Conservation (phyloP, 2,329 filamentous ascomycete genomes). For the Ampelomyces quisqualis region DNA sequence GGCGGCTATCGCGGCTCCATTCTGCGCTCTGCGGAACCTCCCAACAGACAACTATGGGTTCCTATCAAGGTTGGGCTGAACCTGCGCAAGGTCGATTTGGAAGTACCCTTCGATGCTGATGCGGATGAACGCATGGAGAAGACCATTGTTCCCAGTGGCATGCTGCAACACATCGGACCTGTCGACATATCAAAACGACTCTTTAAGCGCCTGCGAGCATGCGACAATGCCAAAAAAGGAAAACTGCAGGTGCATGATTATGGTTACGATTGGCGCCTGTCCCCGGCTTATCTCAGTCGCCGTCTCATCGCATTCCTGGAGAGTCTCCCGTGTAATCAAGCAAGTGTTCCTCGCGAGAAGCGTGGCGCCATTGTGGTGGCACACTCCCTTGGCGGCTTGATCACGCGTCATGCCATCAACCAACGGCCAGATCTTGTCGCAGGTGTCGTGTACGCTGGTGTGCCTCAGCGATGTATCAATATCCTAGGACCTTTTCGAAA, state of each 20-base stretch:
- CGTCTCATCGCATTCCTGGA: conserved; percentile 74
- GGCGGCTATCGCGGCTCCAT: conserved; percentile 90
- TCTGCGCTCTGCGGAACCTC: conserved; percentile 77
- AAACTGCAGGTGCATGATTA: conserved; percentile 82
- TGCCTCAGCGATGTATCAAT: conserved; percentile 84
- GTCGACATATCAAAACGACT: conserved; percentile 85
- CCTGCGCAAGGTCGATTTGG: conserved; percentile 85
- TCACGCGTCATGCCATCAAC: conserved; percentile 86
- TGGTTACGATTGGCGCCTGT: conserved; percentile 92
- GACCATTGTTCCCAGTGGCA: conserved; percentile 79
- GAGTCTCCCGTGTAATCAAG: conserved; percentile 70
- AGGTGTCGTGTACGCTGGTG: conserved; percentile 81
- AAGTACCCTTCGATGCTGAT: conserved; percentile 77
- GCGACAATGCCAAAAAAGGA: conserved; percentile 69
- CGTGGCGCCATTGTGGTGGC: conserved; percentile 79
- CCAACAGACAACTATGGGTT: conserved; percentile 88
- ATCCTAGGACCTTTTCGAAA: conserved; percentile 87
- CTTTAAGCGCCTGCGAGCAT: conserved; percentile 73
- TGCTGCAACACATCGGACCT: conserved; percentile 88
- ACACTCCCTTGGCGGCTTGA: conserved; percentile 83
- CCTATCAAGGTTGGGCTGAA: conserved; percentile 92
- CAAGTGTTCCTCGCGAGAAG: conserved; percentile 53
- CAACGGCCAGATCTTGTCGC: conserved; percentile 79
- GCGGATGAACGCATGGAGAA: conserved; percentile 83
- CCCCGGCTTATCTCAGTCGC: conserved; percentile 71